Evolutionary conservation across 352 stramenopile genomes (phyloP).

Genomic region (Phytophthora fragariae): DNA sequence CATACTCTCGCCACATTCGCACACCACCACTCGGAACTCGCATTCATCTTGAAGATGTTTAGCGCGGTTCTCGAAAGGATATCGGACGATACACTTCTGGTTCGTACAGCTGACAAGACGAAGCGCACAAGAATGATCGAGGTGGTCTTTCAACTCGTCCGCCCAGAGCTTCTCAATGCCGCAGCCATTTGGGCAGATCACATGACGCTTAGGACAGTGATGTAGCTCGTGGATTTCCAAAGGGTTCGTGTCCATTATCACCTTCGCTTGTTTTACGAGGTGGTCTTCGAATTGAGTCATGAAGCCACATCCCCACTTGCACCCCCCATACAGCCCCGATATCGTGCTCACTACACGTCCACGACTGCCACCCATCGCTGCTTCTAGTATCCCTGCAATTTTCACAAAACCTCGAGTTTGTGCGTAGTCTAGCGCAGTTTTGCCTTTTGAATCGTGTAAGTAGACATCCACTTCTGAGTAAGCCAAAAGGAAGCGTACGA

Average conservation of each 20-base stretch:
- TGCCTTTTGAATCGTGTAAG: conserved; percentile 33
- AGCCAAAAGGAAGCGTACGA: conserved; percentile 66
- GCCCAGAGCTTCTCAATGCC: conserved; percentile 45
- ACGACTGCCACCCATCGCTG: conserved; percentile 55
- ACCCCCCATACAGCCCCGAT: conserved; percentile 60
- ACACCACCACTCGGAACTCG: conserved; percentile 52
- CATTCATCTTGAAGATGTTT: conserved; percentile 55
- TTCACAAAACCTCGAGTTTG: conserved; percentile 36
- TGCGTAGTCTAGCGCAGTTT: conserved; percentile 62
- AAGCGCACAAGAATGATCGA: conserved; percentile 42
- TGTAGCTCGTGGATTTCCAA: conserved; percentile 54
- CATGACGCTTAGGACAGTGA: conserved; percentile 58
- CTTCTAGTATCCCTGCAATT: conserved; percentile 45
- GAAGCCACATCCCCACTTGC: conserved; percentile 74
- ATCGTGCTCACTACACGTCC: conserved; percentile 42
- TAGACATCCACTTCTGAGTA: conserved; percentile 50
- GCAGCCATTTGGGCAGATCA: conserved; percentile 48
- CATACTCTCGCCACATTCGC: conserved; percentile 70
- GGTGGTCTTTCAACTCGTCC: conserved; percentile 51
- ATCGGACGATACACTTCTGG: conserved; percentile 52
- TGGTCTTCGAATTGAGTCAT: conserved; percentile 47
- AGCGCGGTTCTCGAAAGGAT: conserved; percentile 29
- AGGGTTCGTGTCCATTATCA: conserved; percentile 47
- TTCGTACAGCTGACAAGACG: conserved; percentile 56
- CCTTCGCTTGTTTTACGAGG: conserved; percentile 25